Evolutionary conservation across 2,329 filamentous ascomycete species (phyloP), one percentile per base, ranked within the genome.

Genomic region (Pseudofabraea citricarpa): DNA sequence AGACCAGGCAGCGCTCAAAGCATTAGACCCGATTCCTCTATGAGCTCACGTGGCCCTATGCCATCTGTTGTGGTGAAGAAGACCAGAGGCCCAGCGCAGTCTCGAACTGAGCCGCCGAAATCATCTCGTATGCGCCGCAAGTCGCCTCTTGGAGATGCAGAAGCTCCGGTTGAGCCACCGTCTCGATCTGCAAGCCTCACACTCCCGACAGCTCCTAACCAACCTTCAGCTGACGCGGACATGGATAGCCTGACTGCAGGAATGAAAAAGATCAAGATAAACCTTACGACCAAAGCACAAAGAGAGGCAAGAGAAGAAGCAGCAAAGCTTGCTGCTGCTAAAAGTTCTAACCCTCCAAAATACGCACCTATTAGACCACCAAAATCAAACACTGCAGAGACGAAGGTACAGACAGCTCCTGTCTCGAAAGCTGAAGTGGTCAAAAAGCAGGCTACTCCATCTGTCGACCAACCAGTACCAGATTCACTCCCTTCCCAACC

Each of bases 201-300:
- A 5, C 41, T 50, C 1, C 40, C 51, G 16, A 41, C 43, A 3
- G 40, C 29, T 7, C 40, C 49, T 27, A 18, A 33, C 16, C 13
- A 44, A 5, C 36, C 38, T 5, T 46, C 43, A 12, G 39, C 45
- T 23, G 29, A 27, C 31, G 40, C 55, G 37, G 73, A 73, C 38
- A 57, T 83, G 26, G 75, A 81, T 41, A 71, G 64, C 39, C 68
- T 84, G 47, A 75, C 77, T 0, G 69, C 66, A 26, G 73, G 75
- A 2, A 75, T 83, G 72, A 81, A 76, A 58, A 80, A 75, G 58
- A 77, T 83, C 45, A 81, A 75, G 56, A 78, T 83, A 53, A 81
- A 75, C 41, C 59, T 83, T 19, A 80, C 48, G 2, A 58, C 77
- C 2, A 71, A 79, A 47, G 69, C 77, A 29, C 74, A 81, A 53